Percentiles rank a stretch among this genome's conserved stretches.
Evolutionary conservation across 192 early-diverging fungal genomes (phyloP).

Genomic region (Gryganskiella cystojenkinii): DNA sequence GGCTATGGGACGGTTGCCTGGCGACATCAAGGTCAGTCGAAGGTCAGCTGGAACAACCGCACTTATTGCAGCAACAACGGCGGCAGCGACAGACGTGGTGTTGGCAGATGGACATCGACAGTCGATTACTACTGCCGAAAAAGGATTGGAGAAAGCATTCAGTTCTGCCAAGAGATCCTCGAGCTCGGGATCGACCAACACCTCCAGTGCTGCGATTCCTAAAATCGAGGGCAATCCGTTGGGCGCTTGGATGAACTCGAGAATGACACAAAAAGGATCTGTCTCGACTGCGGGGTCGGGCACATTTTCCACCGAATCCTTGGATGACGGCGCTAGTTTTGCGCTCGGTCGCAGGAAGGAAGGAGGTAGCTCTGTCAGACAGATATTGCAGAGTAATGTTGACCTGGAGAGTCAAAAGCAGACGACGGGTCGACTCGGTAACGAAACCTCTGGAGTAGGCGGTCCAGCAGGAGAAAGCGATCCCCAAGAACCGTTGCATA

Average conservation of each 20-base stretch:
- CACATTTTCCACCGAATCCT: background rate
- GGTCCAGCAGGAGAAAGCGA: background rate
- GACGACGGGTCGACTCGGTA: background rate
- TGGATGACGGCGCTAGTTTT: background rate
- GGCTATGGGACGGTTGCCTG: constrained; percentile 1
- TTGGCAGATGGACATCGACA: background rate
- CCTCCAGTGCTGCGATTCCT: background rate
- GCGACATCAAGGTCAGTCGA: background rate
- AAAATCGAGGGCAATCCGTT: background rate
- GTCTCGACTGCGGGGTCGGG: background rate
- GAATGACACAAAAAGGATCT: background rate
- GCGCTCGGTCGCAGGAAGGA: background rate
- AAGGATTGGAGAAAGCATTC: background rate
- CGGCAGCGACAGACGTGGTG: background rate
- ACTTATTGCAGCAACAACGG: background rate
- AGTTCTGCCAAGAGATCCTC: too few relatives aligned
- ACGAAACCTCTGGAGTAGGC: background rate
- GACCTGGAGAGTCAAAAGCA: background rate
- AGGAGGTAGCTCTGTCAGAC: background rate
- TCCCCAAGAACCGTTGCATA: background rate
- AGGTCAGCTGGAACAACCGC: background rate
- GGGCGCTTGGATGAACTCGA: constrained; percentile 9
- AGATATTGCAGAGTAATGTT: background rate
- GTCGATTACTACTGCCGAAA: background rate
- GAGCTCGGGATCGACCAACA: background rate